A percentile compares a stretch with the other conserved stretches of the same genome.
Conservation (phyloP, 345 rosid species). For the Rhodomyrtus tomentosa region DNA sequence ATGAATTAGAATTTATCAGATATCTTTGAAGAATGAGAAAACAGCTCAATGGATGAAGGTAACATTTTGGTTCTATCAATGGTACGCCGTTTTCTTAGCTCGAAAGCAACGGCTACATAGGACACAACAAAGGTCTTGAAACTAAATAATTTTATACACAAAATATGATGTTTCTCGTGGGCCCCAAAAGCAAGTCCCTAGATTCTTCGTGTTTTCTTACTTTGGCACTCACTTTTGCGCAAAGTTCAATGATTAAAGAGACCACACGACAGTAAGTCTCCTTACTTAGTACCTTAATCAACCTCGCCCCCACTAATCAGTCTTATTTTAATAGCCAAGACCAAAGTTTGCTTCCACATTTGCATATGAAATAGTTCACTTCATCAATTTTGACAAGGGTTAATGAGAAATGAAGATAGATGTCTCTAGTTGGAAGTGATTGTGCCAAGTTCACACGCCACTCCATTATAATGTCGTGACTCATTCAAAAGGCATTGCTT, state of each 20-base stretch:
- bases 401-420: neutral
- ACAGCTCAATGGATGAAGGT: neutral
- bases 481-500: neutral
- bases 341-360: neutral
- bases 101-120: neutral
- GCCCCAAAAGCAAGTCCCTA: slow-evolving; percentile 7
- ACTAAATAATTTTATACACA: neutral
- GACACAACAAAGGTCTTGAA: neutral
- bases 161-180: neutral
- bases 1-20: neutral
- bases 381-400: neutral
- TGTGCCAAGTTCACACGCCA: neutral
- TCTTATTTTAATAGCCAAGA: neutral
- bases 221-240: neutral
- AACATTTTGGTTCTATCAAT: neutral
- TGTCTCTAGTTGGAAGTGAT: neutral
- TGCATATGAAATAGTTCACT: neutral
- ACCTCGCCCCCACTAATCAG: neutral
- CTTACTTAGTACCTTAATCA: neutral
- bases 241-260: neutral
- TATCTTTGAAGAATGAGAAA: neutral
- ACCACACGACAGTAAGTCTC: neutral
- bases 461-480: neutral
- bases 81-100: neutral
- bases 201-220: slow-evolving; percentile 12